A percentile compares a stretch with the other conserved stretches of the same genome.
Evolutionary conservation across 2,329 filamentous ascomycete genomes (phyloP).

Genomic region (Monosporascus sp.): DNA sequence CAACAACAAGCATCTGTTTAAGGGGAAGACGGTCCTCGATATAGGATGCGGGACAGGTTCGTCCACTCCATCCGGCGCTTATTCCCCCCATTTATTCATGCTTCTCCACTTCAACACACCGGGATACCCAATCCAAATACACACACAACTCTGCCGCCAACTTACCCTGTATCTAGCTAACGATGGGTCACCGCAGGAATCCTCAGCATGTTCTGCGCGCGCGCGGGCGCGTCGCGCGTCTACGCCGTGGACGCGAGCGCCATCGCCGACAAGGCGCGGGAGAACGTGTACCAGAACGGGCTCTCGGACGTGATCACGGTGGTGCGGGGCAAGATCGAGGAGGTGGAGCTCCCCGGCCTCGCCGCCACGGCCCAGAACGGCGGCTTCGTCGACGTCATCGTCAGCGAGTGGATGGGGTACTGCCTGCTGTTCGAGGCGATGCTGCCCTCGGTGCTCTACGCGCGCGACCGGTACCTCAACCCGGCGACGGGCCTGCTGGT

Average conservation of each 20-base stretch:
- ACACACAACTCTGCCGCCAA: neutral
- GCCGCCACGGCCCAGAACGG: constrained; percentile 27
- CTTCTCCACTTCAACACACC: neutral
- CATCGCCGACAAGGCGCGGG: constrained; percentile 80
- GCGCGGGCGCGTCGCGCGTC: constrained; percentile 79
- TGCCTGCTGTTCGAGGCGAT: constrained; percentile 91
- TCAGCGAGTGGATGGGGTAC: constrained; percentile 98
- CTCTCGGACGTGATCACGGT: constrained; percentile 71
- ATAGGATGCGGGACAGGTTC: constrained; percentile 75
- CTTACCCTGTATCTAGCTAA: neutral
- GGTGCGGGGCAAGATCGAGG: constrained; percentile 81
- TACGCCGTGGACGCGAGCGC: constrained; percentile 89
- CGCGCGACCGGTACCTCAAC: constrained; percentile 79
- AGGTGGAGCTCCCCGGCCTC: constrained; percentile 63
- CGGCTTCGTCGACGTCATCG: constrained; percentile 82
- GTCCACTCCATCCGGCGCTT: constrained; percentile 9
- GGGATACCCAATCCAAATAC: neutral
- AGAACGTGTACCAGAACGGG: constrained; percentile 78
- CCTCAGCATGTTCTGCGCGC: constrained; percentile 89
- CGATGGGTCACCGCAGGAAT: constrained; percentile 52
- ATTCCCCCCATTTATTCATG: constrained; percentile 14
- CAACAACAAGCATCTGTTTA: constrained; percentile 80
- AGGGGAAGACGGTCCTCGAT: constrained; percentile 81
- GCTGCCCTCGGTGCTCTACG: constrained; percentile 87
- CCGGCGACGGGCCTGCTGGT: constrained; percentile 71